phyloP scores from a whole-genome alignment of 805 yeast genomes.

The Candida hispaniensis region DNA sequence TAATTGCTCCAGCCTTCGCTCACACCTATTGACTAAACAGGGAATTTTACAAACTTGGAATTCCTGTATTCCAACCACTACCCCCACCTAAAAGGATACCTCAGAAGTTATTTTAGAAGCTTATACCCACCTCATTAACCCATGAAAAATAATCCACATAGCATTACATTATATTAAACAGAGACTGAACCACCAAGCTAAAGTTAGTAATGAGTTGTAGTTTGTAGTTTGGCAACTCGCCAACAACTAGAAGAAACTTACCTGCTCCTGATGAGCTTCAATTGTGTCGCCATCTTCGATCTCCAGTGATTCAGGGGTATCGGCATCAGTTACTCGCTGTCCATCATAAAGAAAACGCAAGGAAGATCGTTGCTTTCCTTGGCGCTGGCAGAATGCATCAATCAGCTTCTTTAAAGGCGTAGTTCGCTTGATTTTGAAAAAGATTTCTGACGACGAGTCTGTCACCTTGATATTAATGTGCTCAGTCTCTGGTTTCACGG shows the following conservation, averaged over 20 bases:
- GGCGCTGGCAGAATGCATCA: conserved; percentile 98
- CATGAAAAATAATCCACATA: too few relatives aligned
- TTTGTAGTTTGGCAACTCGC: too few relatives aligned
- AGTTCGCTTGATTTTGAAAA: conserved; percentile 85
- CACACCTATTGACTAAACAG: too few relatives aligned
- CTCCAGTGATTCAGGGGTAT: conserved; percentile 81
- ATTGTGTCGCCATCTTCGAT: conserved; percentile 93
- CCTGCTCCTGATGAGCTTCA: conserved; percentile 95
- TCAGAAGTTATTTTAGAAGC: too few relatives aligned
- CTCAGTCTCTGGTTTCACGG: conserved; percentile 52
- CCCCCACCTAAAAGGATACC: too few relatives aligned
- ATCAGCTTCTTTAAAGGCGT: conserved; percentile 89
- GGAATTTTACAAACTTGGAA: too few relatives aligned
- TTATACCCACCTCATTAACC: too few relatives aligned
- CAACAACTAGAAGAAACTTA: conserved; percentile 23
- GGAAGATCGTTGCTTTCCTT: conserved; percentile 75
- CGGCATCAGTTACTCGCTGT: conserved; percentile 73
- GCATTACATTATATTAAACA: too few relatives aligned
- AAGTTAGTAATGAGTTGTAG: too few relatives aligned
- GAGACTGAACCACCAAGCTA: too few relatives aligned
- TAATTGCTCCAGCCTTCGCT: too few relatives aligned
- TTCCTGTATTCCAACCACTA: too few relatives aligned
- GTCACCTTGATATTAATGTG: conserved; percentile 91
- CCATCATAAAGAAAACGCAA: conserved; percentile 91
- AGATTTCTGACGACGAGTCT: conserved; percentile 88